A percentile compares a stretch with the other conserved stretches of the same genome.
Conservation (phyloP, 257 asterid genomes). For the Verbascum thapsus region DNA sequence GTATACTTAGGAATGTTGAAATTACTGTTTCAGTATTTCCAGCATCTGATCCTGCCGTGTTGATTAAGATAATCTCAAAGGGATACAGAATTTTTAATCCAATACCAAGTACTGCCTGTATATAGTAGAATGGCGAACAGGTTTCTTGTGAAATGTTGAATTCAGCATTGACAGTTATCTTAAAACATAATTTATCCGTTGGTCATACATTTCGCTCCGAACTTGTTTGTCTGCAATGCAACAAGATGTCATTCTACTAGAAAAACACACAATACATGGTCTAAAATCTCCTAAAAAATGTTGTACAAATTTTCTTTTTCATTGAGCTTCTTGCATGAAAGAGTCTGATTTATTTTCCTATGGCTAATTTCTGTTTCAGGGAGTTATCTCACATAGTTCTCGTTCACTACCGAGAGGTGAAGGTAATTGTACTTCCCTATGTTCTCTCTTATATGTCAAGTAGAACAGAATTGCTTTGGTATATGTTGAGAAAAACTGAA, state of each 20-base stretch:
- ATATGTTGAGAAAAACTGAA: constrained; percentile 11
- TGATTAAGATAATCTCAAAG: background rate
- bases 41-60: background rate
- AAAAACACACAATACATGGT: background rate
- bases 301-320: constrained; percentile 18
- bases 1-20: background rate
- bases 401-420: constrained; percentile 94
- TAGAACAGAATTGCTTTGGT: constrained; percentile 8
- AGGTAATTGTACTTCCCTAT: constrained; percentile 55
- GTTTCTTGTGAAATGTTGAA: background rate
- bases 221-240: constrained; percentile 12
- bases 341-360: constrained; percentile 31
- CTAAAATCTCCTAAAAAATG: constrained; percentile 4
- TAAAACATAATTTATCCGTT: background rate
- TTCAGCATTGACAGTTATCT: background rate
- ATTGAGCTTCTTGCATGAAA: constrained; percentile 17
- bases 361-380: constrained; percentile 55
- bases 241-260: background rate
- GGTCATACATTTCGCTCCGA: constrained; percentile 5
- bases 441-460: constrained; percentile 23
- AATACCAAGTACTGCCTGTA: constrained; percentile 1
- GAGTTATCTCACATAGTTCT: constrained; percentile 87
- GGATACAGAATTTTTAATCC: background rate
- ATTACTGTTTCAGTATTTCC: background rate
- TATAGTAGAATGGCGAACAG: background rate